Base-by-base conservation (phyloP, 306 rosid genomes). In the Citrullus amarus region DNA sequence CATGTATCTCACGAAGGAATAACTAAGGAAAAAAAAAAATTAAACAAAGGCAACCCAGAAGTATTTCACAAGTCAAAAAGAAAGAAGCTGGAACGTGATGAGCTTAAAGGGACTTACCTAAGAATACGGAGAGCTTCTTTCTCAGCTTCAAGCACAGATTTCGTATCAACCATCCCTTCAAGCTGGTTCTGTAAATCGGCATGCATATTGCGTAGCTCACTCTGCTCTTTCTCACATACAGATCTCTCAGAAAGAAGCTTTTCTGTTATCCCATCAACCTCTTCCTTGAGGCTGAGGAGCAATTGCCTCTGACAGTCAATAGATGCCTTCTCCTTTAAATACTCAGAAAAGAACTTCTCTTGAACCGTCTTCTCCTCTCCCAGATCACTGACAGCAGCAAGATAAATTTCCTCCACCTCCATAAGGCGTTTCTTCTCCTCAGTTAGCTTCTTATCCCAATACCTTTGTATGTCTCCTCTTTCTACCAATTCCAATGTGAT, bases 81-180 rank as follows among this genome's bases (percentile, higher is more conserved):
- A 13, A 57, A 46, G 16, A 46, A 25, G 53, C 28, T 20, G 16
- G 9, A 6, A 56, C 25, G 34, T 9, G 65, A 75, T 48, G 43
- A 11, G 55, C 10, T 25, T 48, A 15, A 16, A 81, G 50, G 53
- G 43, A 69, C 71, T 51, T 84, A 95, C 98, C 97, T 88, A 46
- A 91, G 89, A 82, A 95, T 95, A 70, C 91, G 92, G 81, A 92
- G 82, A 72, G 97, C 97, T 90, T 95, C 98, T 77, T 82, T 95
- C 88, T 95, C 98, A 39, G 98, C 93, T 86, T 95, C 90, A 16
- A 92, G 90, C 32, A 88, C 86, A 70, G 97, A 91, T 84, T 91
- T 95, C 79, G 77, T 69, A 79, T 92, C 95, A 76, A 91, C 88
- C 50, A 84, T 78, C 79, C 77, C 70, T 84, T 89, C 96, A 82